A percentile compares a stretch with the other conserved stretches of the same genome.
These are phyloP conservation scores for Fonsecaea multimorphosa DNA, from an alignment of 2,329 filamentous ascomycete genomes.

Conservation along the genomic window DNA sequence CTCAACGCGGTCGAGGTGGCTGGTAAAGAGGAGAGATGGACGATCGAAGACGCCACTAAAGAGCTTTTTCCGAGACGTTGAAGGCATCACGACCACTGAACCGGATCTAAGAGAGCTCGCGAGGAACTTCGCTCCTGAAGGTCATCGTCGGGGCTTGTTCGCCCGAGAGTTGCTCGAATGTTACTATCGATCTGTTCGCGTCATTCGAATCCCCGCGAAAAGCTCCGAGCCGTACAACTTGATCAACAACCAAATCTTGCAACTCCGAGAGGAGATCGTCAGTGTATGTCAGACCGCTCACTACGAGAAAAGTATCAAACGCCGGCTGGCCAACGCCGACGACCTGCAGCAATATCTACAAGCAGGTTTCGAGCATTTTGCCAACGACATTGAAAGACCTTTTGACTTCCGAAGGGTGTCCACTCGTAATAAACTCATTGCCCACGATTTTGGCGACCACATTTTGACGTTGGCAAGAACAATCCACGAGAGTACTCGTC, in stretches of 20 bases:
- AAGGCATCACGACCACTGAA: conserved; percentile 9
- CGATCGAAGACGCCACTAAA: conserved; percentile 50
- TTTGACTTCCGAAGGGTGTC: conserved; percentile 60
- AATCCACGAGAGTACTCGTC: conserved; percentile 40
- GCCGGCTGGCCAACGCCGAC: conserved; percentile 57
- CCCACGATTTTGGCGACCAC: conserved; percentile 57
- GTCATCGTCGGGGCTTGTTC: conserved; percentile 47
- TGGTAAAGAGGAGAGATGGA: conserved; percentile 51
- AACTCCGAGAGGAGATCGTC: conserved; percentile 1
- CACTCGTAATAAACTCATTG: conserved; percentile 54
- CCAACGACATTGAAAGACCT: conserved; percentile 51
- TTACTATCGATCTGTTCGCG: conserved; percentile 59
- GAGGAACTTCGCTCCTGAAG: conserved; percentile 43
- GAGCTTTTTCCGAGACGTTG: conserved; percentile 47
- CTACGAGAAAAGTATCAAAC: conserved; percentile 51
- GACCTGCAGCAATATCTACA: conserved; percentile 57
- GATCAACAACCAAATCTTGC: conserved; percentile 36
- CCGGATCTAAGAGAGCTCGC: conserved; percentile 35
- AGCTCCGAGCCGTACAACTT: conserved; percentile 56
- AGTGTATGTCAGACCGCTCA: conserved; percentile 48
- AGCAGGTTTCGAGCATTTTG: conserved; percentile 59
- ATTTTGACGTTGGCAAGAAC: conserved; percentile 57
- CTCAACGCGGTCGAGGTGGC: conserved; percentile 55
- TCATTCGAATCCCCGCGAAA: conserved; percentile 56
- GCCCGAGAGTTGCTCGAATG: conserved; percentile 56